Base-by-base conservation (phyloP, 2,329 filamentous ascomycete species). In the Colletotrichum phormii region DNA sequence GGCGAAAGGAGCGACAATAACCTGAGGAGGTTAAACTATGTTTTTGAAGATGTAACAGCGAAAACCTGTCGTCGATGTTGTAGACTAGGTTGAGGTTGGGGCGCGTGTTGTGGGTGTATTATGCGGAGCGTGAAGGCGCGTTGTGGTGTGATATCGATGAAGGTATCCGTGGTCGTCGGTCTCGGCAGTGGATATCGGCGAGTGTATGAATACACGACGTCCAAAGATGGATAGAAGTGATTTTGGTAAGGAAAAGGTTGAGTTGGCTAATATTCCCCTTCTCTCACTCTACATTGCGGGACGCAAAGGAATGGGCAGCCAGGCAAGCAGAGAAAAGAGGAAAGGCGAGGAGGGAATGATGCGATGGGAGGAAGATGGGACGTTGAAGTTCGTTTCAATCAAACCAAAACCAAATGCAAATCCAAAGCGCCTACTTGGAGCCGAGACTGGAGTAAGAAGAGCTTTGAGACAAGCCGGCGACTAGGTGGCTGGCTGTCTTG, bases 1-100 rank as follows among this genome's bases (percentile, higher is more conserved):
- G 66, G 66, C 67, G 46, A 72, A 60, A 61, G 49, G 60, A 61
- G 66, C 33, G 71, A 72, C 54, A 60, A 55, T 49, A 37, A 35
- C 24, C 18, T 2, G 13, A 59, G 26, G n/a, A 22, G 13, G 51
- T 33, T 24, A 24, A 49, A 31, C n/a, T 24, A 51, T 66, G 13
- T 35, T 46, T 7, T 18, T 71, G 51, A 33, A 42, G 57, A 51
- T 57, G 51, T 24, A 46, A 24, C 22, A 49, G 37, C 24, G 31
- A 51, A 18, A 42, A 22, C 22, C 29, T 29, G 46, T 53, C 22
- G 18, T 63, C 33, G 31, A 55, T 13, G 51, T 46, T 13, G 26
- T 57, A 9, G 24, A 15, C 24, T 24, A 54, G n/a, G 54, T 35
- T 54, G 59, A 59, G 53, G 65, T 55, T 37, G 53, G 55, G n/a